Evolutionary conservation across 129 eudicot species (phyloP).

Genomic region (Chrysanthemum lavandulifolium): DNA sequence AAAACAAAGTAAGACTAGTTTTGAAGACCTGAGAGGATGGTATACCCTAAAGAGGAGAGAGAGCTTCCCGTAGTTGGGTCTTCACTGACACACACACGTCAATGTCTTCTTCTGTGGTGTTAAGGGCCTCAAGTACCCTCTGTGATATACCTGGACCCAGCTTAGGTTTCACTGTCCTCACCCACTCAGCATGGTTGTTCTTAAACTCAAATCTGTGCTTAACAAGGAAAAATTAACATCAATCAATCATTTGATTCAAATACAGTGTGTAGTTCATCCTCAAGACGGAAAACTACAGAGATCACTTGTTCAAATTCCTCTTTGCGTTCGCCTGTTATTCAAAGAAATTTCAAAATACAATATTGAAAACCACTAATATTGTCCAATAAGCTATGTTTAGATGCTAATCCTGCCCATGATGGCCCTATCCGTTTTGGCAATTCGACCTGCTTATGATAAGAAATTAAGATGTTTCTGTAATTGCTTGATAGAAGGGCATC

Average conservation of each 20-base stretch:
- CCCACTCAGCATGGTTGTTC: slow-evolving; percentile 92
- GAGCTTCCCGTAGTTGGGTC: slow-evolving; percentile 66
- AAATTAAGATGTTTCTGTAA: background rate
- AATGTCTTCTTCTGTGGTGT: slow-evolving; percentile 50
- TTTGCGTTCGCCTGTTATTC: background rate
- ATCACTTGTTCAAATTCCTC: background rate
- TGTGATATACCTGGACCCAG: slow-evolving; percentile 76
- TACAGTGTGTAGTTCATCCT: background rate
- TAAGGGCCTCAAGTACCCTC: slow-evolving; percentile 70
- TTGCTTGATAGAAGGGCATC: too few relatives aligned
- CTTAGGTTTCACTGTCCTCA: slow-evolving; percentile 61
- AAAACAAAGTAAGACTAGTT: background rate
- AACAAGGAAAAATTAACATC: background rate
- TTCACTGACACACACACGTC: slow-evolving; percentile 42
- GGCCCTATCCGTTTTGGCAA: background rate
- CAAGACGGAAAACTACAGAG: background rate
- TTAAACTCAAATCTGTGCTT: slow-evolving; percentile 74
- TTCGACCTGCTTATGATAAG: background rate
- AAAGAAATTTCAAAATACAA: background rate
- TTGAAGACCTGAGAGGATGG: background rate
- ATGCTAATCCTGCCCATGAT: slow-evolving; percentile 3
- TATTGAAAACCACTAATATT: background rate
- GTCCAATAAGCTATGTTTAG: background rate
- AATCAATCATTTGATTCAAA: background rate
- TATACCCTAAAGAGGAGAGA: slow-evolving; percentile 67